Conservation (phyloP, 2,329 filamentous ascomycete species). For the Aspergillus brasiliensis region DNA sequence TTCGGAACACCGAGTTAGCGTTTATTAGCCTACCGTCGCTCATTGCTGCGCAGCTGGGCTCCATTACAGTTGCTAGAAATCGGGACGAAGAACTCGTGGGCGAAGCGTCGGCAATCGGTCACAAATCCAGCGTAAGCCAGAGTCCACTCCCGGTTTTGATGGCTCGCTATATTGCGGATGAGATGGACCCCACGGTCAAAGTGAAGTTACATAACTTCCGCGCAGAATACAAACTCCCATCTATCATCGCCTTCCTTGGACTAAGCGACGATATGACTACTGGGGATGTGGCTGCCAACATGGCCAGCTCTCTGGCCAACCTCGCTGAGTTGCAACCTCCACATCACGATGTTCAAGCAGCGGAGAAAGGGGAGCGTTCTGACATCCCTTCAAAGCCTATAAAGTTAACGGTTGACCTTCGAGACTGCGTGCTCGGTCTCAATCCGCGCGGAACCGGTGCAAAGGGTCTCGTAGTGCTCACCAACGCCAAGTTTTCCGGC, state of each 20-base stretch:
- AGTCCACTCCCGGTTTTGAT: constrained; percentile 67
- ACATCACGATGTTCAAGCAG: constrained; percentile 21
- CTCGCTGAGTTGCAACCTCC: constrained; percentile 61
- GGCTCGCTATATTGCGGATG: constrained; percentile 87
- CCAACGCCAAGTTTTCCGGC: constrained; percentile 73
- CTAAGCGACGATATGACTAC: constrained; percentile 67
- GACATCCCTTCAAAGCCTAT: constrained; percentile 53
- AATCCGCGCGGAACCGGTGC: constrained; percentile 76
- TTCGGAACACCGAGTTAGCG: constrained; percentile 68
- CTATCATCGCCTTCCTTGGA: constrained; percentile 76
- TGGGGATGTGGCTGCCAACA: constrained; percentile 72
- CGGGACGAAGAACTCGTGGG: constrained; percentile 71
- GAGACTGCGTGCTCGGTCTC: constrained; percentile 79
- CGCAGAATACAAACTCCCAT: constrained; percentile 86
- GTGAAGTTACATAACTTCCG: constrained; percentile 81
- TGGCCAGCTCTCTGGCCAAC: constrained; percentile 79
- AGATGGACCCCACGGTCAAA: constrained; percentile 89
- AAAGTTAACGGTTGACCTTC: constrained; percentile 63
- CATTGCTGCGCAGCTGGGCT: constrained; percentile 72
- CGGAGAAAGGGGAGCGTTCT: constrained; percentile 19
- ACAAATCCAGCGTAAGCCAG: constrained; percentile 18
- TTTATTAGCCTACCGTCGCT: constrained; percentile 85
- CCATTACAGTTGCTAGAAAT: constrained; percentile 65
- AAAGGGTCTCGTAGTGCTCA: constrained; percentile 77
- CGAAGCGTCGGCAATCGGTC: constrained; percentile 51